phyloP scores from a whole-genome alignment of 2,329 filamentous ascomycete genomes.

The Aschersonia sp. region DNA sequence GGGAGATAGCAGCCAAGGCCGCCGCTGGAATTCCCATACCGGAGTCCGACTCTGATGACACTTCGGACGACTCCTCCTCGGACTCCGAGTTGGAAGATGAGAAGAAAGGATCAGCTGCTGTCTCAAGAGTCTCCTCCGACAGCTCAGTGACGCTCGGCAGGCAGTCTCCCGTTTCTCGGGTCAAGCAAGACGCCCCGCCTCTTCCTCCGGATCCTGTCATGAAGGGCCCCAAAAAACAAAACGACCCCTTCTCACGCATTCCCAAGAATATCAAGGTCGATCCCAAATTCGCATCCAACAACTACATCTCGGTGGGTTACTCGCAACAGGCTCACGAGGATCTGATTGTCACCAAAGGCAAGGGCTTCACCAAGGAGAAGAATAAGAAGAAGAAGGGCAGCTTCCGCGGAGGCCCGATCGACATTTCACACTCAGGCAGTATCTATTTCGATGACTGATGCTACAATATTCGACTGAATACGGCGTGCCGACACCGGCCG shows the following conservation, averaged over 20 bases:
- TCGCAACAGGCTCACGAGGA: conserved; percentile 80
- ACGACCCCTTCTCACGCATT: conserved; percentile 65
- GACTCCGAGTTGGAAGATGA: conserved; percentile 16
- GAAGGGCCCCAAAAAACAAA: conserved; percentile 33
- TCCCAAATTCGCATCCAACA: conserved; percentile 59
- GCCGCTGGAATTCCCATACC: neutral
- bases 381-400: conserved; percentile 94
- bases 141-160: conserved; percentile 37
- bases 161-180: conserved; percentile 25
- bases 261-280: conserved; percentile 55
- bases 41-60: conserved; percentile 6
- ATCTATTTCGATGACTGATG: conserved; percentile 90
- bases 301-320: conserved; percentile 73
- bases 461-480: neutral
- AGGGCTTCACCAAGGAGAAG: conserved; percentile 99
- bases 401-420: conserved; percentile 80
- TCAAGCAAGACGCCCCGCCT: conserved; percentile 26
- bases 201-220: conserved; percentile 35
- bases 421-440: conserved; percentile 66
- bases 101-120: conserved; percentile 7
- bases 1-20: neutral
- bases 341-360: conserved; percentile 80
- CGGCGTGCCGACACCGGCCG: too few relatives aligned
- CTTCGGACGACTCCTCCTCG: conserved; percentile 14
- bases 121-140: conserved; percentile 21